These are phyloP conservation scores for Salix dunnii DNA, from an alignment of 345 rosid species.

Conservation along the genomic window DNA sequence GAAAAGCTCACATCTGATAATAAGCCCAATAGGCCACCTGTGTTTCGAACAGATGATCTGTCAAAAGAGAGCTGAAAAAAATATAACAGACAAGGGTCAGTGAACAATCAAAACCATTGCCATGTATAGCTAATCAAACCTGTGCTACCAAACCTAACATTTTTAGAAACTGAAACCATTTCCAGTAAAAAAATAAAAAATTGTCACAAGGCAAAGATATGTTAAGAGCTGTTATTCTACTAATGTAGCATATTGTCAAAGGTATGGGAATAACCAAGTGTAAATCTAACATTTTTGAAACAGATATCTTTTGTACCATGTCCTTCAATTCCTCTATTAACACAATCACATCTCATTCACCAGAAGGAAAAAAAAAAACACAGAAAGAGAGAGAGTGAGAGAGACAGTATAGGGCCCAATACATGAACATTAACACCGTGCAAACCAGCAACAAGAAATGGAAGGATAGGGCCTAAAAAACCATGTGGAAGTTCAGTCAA, in stretches of 20 bases:
- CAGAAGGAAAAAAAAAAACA: no score
- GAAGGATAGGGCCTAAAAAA: conserved; percentile 59
- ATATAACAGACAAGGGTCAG: background rate
- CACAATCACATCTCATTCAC: no score
- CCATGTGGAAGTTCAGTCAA: conserved; percentile 76
- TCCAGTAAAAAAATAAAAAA: background rate
- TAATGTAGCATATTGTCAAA: background rate
- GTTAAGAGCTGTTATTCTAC: conserved; percentile 36
- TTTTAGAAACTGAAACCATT: conserved; percentile 31
- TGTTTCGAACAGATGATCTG: conserved; percentile 39
- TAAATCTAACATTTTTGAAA: background rate
- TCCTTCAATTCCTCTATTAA: no score
- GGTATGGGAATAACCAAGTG: background rate
- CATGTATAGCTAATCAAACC: conserved; percentile 25
- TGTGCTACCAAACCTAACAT: conserved; percentile 43
- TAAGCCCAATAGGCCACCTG: conserved; percentile 33
- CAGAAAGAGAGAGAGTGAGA: no score
- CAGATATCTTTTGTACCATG: no score
- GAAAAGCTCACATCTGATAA: conserved; percentile 56
- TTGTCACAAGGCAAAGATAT: background rate
- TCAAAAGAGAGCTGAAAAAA: conserved; percentile 55
- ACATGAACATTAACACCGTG: conserved; percentile 84
- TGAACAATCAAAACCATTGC: background rate
- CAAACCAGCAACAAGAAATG: conserved; percentile 67
- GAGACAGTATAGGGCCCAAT: background rate